Conservation (phyloP, 306 rosid species). For the Cicer arietinum region DNA sequence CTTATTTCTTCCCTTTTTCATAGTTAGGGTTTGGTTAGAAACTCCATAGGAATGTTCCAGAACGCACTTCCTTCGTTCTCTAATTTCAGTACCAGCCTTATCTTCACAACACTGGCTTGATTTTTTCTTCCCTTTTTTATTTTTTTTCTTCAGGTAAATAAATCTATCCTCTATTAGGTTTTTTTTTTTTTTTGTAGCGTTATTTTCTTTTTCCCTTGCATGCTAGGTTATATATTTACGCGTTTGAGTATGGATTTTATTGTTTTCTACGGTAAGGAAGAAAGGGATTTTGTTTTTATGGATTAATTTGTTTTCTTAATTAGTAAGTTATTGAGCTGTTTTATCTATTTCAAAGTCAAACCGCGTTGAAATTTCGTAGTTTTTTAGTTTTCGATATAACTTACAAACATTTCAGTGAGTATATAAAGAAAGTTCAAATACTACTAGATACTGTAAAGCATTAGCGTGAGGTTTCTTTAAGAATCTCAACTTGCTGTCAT, state of each 20-base stretch:
- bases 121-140: not conserved
- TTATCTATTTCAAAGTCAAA: slow-evolving; percentile 36
- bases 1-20: not conserved
- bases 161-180: not conserved
- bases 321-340: slow-evolving; percentile 35
- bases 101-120: slow-evolving; percentile 28
- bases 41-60: slow-evolving; percentile 46
- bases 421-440: not conserved
- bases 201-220: not conserved
- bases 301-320: slow-evolving; percentile 39
- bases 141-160: slow-evolving; percentile 37
- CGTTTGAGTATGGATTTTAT: slow-evolving; percentile 6
- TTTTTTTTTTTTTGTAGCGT: not conserved
- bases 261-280: slow-evolving; percentile 6
- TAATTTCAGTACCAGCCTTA: slow-evolving; percentile 23
- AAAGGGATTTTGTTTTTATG: not conserved
- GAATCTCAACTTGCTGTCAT: not conserved
- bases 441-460: not conserved
- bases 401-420: slow-evolving; percentile 1
- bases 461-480: not conserved
- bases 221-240: not conserved
- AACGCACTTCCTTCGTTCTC: slow-evolving; percentile 10
- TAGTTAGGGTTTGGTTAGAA: slow-evolving; percentile 79
- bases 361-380: slow-evolving; percentile 9
- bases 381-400: not conserved